A percentile compares a stretch with the other conserved stretches of the same genome.
phyloP scores from a whole-genome alignment of 2,329 filamentous ascomycete genomes.

The Xylariomycetidae sp. region DNA sequence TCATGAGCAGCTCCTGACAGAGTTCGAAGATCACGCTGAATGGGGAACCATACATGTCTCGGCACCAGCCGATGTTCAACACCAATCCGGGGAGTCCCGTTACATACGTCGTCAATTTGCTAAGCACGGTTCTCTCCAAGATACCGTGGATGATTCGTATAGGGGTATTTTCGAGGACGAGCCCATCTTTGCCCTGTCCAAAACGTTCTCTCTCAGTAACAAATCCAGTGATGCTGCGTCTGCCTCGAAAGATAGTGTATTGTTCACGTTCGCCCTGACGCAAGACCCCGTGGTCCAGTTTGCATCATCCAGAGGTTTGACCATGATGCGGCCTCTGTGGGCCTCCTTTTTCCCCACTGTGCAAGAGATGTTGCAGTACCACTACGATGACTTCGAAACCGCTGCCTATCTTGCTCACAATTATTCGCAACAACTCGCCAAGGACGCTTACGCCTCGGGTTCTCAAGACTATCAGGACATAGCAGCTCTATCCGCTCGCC shows the following conservation, averaged over 20 bases:
- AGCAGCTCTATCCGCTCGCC: constrained; percentile 70
- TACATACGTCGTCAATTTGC: constrained; percentile 66
- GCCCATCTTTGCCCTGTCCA: constrained; percentile 76
- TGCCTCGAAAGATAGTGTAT: constrained; percentile 46
- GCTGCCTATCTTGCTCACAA: constrained; percentile 62
- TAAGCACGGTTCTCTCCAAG: constrained; percentile 58
- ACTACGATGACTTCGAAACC: constrained; percentile 68
- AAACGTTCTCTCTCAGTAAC: constrained; percentile 50
- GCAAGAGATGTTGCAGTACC: constrained; percentile 64
- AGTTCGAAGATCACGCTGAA: constrained; percentile 70
- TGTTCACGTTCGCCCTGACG: constrained; percentile 73
- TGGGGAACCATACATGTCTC: constrained; percentile 81
- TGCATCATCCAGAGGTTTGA: constrained; percentile 70
- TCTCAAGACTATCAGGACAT: constrained; percentile 74
- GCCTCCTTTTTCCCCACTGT: constrained; percentile 64
- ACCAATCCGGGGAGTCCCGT: constrained; percentile 67
- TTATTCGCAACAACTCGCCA: constrained; percentile 66
- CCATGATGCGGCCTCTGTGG: constrained; percentile 76
- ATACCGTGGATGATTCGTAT: constrained; percentile 62
- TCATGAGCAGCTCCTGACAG: constrained; percentile 66
- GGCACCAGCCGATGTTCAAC: constrained; percentile 60
- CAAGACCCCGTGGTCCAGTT: constrained; percentile 78
- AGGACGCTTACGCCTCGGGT: constrained; percentile 69
- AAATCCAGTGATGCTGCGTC: constrained; percentile 23
- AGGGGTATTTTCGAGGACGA: constrained; percentile 71